These are phyloP conservation scores for Moesziomyces globuligerus DNA, from an alignment of 1,284 basidiomycete species.

Conservation along the genomic window DNA sequence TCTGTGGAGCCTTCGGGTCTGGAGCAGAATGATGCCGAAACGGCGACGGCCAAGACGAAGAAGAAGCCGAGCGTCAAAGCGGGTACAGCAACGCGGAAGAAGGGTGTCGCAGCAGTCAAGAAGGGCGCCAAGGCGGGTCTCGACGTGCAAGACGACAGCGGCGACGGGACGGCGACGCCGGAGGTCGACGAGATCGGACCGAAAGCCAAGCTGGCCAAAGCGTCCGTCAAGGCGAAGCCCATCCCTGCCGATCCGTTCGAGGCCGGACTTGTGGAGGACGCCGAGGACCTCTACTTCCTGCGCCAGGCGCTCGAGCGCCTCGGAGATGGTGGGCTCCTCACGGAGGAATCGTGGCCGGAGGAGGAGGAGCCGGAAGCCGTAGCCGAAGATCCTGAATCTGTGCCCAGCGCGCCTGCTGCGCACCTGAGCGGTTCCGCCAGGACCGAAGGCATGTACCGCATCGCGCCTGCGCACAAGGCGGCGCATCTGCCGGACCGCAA, in stretches of 20 bases:
- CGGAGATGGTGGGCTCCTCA: slow-evolving; percentile 46
- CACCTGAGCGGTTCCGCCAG: slow-evolving; percentile 85
- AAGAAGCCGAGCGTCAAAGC: slow-evolving; percentile 23
- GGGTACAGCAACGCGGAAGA: slow-evolving; percentile 11
- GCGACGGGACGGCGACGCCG: slow-evolving; percentile 20
- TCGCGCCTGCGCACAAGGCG: slow-evolving; percentile 89
- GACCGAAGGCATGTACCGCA: slow-evolving; percentile 94
- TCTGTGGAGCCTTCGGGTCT: slow-evolving; percentile 19
- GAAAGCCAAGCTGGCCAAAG: slow-evolving; percentile 17
- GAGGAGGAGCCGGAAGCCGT: slow-evolving; percentile 39
- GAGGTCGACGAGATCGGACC: slow-evolving; percentile 2
- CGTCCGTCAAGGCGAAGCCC: slow-evolving; percentile 17
- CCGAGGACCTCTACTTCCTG: slow-evolving; percentile 89
- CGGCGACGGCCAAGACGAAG: slow-evolving; percentile 7
- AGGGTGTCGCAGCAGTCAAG: slow-evolving; percentile 9
- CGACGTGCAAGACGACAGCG: slow-evolving; percentile 11
- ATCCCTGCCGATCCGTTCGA: slow-evolving; percentile 72
- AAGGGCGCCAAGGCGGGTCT: slow-evolving; percentile 15
- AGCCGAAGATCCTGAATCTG: slow-evolving; percentile 56
- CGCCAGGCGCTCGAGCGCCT: slow-evolving; percentile 74
- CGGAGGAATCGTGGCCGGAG: slow-evolving; percentile 22
- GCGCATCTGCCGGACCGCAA: slow-evolving; percentile 78
- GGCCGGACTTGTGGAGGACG: slow-evolving; percentile 78
- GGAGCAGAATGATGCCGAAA: slow-evolving; percentile 8
- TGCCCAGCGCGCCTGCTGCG: slow-evolving; percentile 39